These are phyloP conservation scores for Penicillium sp. DNA, from an alignment of 2,329 filamentous ascomycete species.

Conservation along the genomic window DNA sequence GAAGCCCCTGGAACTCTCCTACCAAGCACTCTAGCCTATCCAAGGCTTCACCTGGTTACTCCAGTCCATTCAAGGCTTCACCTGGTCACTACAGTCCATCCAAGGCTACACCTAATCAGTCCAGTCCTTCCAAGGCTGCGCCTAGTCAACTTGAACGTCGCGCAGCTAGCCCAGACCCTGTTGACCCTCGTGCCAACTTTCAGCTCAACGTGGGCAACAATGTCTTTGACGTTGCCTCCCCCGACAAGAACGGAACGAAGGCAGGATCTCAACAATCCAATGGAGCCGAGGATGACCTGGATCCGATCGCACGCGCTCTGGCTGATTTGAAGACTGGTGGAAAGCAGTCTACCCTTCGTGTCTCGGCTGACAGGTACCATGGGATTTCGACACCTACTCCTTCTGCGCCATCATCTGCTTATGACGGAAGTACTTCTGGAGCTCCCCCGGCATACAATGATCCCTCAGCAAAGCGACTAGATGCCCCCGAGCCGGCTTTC, in stretches of 20 bases:
- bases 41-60: conserved; percentile 38
- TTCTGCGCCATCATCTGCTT: conserved; percentile 38
- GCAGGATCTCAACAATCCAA: conserved; percentile 37
- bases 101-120: conserved; percentile 32
- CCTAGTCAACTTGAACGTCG: conserved; percentile 23
- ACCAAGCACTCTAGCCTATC: conserved; percentile 42
- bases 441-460: conserved; percentile 80
- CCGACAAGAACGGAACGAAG: conserved; percentile 57
- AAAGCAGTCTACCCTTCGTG: conserved; percentile 75
- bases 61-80: conserved; percentile 34
- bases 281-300: conserved; percentile 58
- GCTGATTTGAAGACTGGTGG: conserved; percentile 84
- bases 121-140: no score
- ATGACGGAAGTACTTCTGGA: conserved; percentile 30
- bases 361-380: conserved; percentile 93
- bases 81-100: no score
- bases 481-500: conserved; percentile 84
- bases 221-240: conserved; percentile 84
- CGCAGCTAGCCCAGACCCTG: conserved; percentile 70
- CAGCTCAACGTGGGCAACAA: conserved; percentile 94
- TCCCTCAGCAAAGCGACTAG: conserved; percentile 68
- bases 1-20: conserved; percentile 53
- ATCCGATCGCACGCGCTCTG: conserved; percentile 87
- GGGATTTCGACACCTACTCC: conserved; percentile 81
- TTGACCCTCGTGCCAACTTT: conserved; percentile 86